Evolutionary conservation across 805 yeast genomes (phyloP), one percentile per base, ranked within the genome.

Genomic region (Candida sanyiensis): DNA sequence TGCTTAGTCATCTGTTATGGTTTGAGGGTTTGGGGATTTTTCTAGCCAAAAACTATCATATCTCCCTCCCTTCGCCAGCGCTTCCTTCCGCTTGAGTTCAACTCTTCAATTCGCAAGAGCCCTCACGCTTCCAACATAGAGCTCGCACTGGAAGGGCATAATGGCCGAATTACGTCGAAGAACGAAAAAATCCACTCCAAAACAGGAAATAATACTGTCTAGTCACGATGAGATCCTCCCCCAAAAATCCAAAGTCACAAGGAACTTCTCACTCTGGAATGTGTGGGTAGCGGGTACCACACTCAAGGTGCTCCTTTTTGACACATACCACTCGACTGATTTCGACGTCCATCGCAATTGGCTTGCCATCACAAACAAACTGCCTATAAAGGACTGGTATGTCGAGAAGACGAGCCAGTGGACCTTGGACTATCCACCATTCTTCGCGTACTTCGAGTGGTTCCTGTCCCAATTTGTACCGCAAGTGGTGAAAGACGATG

Each of bases 391-490:
- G 12, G 58, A 82, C 39, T 93, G 99, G 99, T 93, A 93, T 57
- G 57, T 69, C 29, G 96, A 93, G 47, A 60, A 68, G 33, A 77
- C 86, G 0, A 73, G 76, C 32, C 88, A 83, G 56, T 93, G 97
- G 97, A 93, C 97, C 0, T 64, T 93, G 28, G 98, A 93, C 59
- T 93, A 90, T 62, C 98, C 99, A 9, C 99, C 99, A 0, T 85
- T 88, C 52, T 93, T 93, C 61, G 98, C 98, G 0, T 89, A 87
- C 61, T 90, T 93, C 51, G 98, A 93, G 59, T 87, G 88, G 84
- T 16, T 70, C 3, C 57, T 93, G 34, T 70, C 95, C 0, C 80
- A 70, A 37, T 69, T 84, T 39, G 90, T 83, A 2, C 95, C 96
- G 0, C 35, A 50, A 2, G 21, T 55, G 0, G 94, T 84, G 1